These are phyloP conservation scores for Moniliophthora roreri DNA, from an alignment of 1,284 basidiomycete genomes.

Conservation along the genomic window DNA sequence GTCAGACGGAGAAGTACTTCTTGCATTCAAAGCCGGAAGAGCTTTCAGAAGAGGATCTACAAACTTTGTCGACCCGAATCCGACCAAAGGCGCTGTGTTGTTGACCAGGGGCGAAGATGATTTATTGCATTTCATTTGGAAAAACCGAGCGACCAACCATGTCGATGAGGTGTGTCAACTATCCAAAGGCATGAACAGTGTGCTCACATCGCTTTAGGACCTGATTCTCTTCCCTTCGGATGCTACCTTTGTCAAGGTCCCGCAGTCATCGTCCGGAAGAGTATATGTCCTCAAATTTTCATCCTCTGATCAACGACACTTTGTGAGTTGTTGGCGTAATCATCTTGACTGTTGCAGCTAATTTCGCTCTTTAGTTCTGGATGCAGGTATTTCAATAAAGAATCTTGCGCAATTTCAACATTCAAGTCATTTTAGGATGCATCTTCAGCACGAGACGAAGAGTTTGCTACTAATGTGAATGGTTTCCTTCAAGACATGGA, in stretches of 20 bases:
- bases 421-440: constrained; percentile 48
- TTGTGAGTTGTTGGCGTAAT: constrained; percentile 50
- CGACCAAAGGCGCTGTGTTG: constrained; percentile 70
- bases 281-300: constrained; percentile 81
- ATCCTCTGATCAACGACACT: constrained; percentile 77
- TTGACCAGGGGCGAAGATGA: constrained; percentile 71
- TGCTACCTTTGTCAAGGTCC: constrained; percentile 71
- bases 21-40: constrained; percentile 82
- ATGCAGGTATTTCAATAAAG: constrained; percentile 57
- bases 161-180: constrained; percentile 55
- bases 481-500: constrained; percentile 64
- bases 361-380: constrained; percentile 61
- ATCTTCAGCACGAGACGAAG: constrained; percentile 64
- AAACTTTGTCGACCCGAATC: constrained; percentile 64
- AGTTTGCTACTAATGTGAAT: constrained; percentile 71
- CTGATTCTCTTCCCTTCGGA: constrained; percentile 78
- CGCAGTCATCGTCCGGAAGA: constrained; percentile 55
- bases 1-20: constrained; percentile 41
- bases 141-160: constrained; percentile 58
- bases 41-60: constrained; percentile 63
- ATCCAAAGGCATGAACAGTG: not conserved
- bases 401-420: constrained; percentile 3
- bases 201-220: constrained; percentile 44
- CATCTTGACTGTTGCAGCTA: constrained; percentile 1
- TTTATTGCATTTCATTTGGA: constrained; percentile 76